Conservation (phyloP, 1,284 basidiomycete species). For the Tilletia caries region DNA sequence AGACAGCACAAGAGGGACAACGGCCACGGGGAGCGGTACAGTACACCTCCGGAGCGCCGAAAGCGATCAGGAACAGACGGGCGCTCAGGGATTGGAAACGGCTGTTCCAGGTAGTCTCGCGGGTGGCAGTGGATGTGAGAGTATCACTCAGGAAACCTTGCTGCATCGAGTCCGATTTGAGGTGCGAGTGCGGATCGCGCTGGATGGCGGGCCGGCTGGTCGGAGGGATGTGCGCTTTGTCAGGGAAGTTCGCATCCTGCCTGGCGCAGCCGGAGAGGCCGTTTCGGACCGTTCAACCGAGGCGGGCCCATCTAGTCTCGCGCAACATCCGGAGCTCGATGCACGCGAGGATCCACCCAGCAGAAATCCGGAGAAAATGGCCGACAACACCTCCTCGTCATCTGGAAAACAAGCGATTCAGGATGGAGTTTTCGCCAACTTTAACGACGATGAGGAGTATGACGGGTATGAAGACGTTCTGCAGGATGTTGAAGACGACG, state of each 20-base stretch:
- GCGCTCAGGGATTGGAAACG: neutral
- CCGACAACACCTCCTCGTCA: neutral
- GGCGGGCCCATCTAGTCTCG: neutral
- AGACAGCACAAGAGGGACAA: neutral
- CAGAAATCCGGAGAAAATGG: slow-evolving; percentile 6
- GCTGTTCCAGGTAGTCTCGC: slow-evolving; percentile 17
- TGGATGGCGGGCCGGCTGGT: slow-evolving; percentile 24
- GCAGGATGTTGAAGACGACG: slow-evolving; percentile 10
- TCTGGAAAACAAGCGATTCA: neutral
- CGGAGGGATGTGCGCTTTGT: slow-evolving; percentile 35
- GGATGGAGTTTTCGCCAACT: slow-evolving; percentile 7
- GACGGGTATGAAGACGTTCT: slow-evolving; percentile 28
- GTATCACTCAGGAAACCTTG: slow-evolving; percentile 47
- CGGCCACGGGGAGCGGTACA: neutral
- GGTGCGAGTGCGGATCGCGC: slow-evolving; percentile 38
- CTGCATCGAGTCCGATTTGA: slow-evolving; percentile 48
- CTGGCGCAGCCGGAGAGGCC: slow-evolving; percentile 38
- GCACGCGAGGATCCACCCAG: neutral
- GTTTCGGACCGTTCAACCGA: slow-evolving; percentile 13
- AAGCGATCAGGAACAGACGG: neutral
- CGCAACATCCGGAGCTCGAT: neutral
- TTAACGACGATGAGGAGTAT: slow-evolving; percentile 22
- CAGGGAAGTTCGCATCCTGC: slow-evolving; percentile 36
- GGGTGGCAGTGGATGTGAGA: slow-evolving; percentile 48
- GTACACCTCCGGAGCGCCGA: too few species aligned